These are phyloP conservation scores for Acacia concinna DNA, from an alignment of 331 rosid species.

Conservation along the genomic window DNA sequence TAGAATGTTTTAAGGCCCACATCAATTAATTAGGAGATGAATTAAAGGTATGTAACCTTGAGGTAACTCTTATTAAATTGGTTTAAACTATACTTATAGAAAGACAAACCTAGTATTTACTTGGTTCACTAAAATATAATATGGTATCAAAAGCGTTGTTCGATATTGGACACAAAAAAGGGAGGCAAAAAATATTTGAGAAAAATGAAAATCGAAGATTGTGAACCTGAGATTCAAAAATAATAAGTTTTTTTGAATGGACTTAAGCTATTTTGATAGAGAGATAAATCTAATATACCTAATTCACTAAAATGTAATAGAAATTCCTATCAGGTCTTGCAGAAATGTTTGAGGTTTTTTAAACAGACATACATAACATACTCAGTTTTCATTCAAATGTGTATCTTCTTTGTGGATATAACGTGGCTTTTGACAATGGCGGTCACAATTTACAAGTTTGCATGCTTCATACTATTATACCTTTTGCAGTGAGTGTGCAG, in stretches of 20 bases:
- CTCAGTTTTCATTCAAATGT: not conserved
- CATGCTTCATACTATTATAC: constrained; percentile 15
- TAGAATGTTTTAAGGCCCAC: not conserved
- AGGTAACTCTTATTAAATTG: not conserved
- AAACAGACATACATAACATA: not conserved
- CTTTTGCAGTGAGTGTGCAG: constrained; percentile 18
- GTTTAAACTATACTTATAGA: no score
- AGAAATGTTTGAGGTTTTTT: not conserved
- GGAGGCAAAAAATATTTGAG: no score
- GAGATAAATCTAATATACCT: not conserved
- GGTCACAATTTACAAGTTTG: not conserved
- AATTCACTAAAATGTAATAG: not conserved
- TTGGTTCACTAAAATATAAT: not conserved
- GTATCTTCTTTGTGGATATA: not conserved
- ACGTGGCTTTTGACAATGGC: not conserved
- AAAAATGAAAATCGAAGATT: no score
- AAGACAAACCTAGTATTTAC: not conserved
- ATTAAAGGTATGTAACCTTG: no score
- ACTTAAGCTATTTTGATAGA: not conserved
- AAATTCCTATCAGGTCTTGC: not conserved
- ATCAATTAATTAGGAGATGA: not conserved
- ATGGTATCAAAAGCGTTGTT: no score
- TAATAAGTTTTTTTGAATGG: no score
- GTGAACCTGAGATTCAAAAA: no score
- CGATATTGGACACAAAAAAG: no score